These are phyloP conservation scores for Haplosporangium gracile DNA, from an alignment of 192 early-diverging fungal species.

Conservation along the genomic window DNA sequence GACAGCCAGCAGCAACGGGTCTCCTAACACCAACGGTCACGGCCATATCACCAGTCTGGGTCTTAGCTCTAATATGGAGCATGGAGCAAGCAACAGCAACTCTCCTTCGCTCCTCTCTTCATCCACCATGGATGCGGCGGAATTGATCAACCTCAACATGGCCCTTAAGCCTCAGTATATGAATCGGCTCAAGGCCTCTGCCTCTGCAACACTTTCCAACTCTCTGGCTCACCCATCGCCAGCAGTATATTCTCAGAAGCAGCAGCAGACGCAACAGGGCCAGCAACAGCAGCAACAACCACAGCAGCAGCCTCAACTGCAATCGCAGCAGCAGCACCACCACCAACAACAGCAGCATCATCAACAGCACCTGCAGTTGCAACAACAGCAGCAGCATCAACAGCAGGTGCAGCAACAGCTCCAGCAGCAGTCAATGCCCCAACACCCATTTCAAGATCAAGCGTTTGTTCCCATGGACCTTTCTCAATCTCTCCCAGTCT, in stretches of 20 bases:
- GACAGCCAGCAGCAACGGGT: background rate
- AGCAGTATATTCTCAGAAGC: background rate
- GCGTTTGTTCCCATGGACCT: constrained; percentile 5
- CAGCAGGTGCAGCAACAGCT: constrained; percentile 21
- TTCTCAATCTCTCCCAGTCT: background rate
- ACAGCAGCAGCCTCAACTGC: background rate
- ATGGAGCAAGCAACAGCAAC: background rate
- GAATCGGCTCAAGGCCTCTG: constrained; percentile 38
- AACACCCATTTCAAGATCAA: constrained; percentile 13
- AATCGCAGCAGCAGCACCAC: background rate
- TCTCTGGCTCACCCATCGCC: background rate
- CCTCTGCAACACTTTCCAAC: constrained; percentile 5
- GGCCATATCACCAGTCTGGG: background rate
- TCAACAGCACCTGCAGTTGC: constrained; percentile 14
- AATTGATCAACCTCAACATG: constrained; percentile 22
- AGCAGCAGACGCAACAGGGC: background rate
- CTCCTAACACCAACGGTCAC: background rate
- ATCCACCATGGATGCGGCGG: background rate
- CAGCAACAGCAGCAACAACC: background rate
- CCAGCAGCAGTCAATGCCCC: constrained; percentile 18
- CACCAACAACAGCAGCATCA: background rate
- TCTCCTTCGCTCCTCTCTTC: background rate
- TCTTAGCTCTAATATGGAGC: background rate
- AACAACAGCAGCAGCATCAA: constrained; percentile 24
- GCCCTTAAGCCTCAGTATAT: constrained; percentile 44